Percentiles rank a stretch among this genome's conserved stretches.
Conservation (phyloP, 148 eudicot genomes). For the Agrostemma githago region DNA sequence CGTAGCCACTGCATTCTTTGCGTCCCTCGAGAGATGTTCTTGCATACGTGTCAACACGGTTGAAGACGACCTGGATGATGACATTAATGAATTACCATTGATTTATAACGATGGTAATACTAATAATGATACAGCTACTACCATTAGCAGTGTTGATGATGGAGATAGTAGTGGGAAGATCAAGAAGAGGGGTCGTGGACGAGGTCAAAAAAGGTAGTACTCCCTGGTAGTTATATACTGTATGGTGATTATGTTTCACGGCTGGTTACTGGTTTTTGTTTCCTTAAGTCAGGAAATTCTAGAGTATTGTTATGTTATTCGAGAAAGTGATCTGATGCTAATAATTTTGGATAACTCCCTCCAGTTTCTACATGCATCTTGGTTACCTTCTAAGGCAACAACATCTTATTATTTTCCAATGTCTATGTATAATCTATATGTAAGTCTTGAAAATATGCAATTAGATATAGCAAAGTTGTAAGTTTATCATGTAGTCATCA, state of each 20-base stretch:
- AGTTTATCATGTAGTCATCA: too few species aligned
- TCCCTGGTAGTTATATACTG: not conserved
- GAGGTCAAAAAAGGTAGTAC: slow-evolving; percentile 12
- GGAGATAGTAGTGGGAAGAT: not conserved
- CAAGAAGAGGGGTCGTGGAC: slow-evolving; percentile 14
- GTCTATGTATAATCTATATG: not conserved
- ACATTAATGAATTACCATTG: slow-evolving; percentile 32
- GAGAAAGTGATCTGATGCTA: too few species aligned
- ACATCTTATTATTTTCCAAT: not conserved
- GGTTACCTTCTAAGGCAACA: not conserved
- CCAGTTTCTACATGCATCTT: not conserved
- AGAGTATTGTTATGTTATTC: too few species aligned
- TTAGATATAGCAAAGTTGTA: not conserved
- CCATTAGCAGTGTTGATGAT: not conserved
- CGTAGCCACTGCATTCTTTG: slow-evolving; percentile 37
- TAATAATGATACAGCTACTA: not conserved
- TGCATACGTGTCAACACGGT: slow-evolving; percentile 43
- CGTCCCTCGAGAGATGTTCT: slow-evolving; percentile 42
- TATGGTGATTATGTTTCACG: too few species aligned
- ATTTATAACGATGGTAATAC: slow-evolving; percentile 28
- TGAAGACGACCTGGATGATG: slow-evolving; percentile 37
- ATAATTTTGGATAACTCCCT: slow-evolving; percentile 2
- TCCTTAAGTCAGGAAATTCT: too few species aligned
- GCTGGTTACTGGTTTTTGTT: too few species aligned
- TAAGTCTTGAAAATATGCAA: not conserved